Evolutionary conservation across 495 filamentous ascomycete species (phyloP).

Genomic region (Hypoxylon cercidicola): DNA sequence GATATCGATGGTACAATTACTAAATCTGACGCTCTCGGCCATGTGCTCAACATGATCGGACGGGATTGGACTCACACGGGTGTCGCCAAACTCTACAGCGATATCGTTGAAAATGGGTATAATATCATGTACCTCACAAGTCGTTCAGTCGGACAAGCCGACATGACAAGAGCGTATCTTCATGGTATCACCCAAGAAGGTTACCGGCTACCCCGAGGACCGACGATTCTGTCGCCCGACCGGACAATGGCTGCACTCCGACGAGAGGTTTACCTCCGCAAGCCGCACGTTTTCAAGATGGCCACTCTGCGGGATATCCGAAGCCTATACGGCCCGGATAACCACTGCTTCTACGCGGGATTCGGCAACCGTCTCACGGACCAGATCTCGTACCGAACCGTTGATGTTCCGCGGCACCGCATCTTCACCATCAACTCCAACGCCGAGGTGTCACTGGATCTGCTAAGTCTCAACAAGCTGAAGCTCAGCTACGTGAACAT

Average conservation of each 20-base stretch:
- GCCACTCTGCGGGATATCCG: slow-evolving; percentile 93
- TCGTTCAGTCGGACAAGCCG: slow-evolving; percentile 91
- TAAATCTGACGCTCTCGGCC: slow-evolving; percentile 97
- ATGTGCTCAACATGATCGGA: slow-evolving; percentile 97
- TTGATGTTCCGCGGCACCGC: slow-evolving; percentile 90
- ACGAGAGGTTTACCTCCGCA: slow-evolving; percentile 93
- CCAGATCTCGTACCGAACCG: slow-evolving; percentile 92
- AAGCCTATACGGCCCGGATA: slow-evolving; percentile 80
- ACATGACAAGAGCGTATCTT: slow-evolving; percentile 90
- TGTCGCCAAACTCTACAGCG: slow-evolving; percentile 95
- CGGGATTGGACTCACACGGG: slow-evolving; percentile 98
- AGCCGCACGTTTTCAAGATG: slow-evolving; percentile 99
- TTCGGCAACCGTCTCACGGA: slow-evolving; percentile 98
- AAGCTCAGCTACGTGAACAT: slow-evolving; percentile 98
- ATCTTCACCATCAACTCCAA: slow-evolving; percentile 99
- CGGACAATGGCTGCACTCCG: slow-evolving; percentile 94
- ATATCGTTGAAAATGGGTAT: slow-evolving; percentile 96
- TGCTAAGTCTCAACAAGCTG: slow-evolving; percentile 91
- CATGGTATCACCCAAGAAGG: slow-evolving; percentile 89
- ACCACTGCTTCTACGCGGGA: slow-evolving; percentile 92
- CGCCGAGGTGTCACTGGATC: slow-evolving; percentile 92
- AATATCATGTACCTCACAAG: slow-evolving; percentile 98
- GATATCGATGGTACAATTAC: slow-evolving; percentile 99
- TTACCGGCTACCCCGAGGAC: slow-evolving; percentile 86
- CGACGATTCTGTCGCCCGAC: slow-evolving; percentile 94